These are phyloP conservation scores for Capsicum pubescens DNA, from an alignment of 257 asterid genomes.

Conservation along the genomic window DNA sequence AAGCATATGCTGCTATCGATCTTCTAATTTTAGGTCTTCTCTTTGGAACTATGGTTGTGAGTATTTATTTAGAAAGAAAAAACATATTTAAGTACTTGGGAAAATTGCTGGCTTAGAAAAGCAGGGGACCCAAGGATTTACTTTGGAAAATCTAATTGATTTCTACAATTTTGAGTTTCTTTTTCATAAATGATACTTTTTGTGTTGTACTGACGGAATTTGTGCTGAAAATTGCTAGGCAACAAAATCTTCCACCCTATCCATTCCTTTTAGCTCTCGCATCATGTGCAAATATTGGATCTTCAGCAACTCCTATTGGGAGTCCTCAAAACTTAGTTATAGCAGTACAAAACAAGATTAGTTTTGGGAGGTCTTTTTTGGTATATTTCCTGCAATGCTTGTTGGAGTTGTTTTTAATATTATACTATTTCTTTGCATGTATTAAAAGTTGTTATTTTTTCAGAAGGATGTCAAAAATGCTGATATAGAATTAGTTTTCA, in stretches of 20 bases:
- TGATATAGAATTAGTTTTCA: constrained; percentile 51
- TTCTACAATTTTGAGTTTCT: constrained; percentile 81
- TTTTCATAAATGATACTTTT: constrained; percentile 88
- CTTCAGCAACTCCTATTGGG: constrained; percentile 90
- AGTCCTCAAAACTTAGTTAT: constrained; percentile 93
- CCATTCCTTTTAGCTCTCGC: constrained; percentile 87
- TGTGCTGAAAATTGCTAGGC: constrained; percentile 78
- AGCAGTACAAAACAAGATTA: constrained; percentile 70
- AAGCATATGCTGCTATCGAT: constrained; percentile 89
- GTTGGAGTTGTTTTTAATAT: constrained; percentile 70
- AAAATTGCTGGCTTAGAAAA: constrained; percentile 72
- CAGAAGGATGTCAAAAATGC: constrained; percentile 71
- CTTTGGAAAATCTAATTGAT: constrained; percentile 75
- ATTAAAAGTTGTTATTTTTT: constrained; percentile 72
- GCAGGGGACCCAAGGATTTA: constrained; percentile 79
- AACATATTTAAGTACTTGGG: constrained; percentile 89
- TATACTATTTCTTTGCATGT: constrained; percentile 62
- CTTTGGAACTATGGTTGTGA: constrained; percentile 95
- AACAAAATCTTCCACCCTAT: constrained; percentile 88
- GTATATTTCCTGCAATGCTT: constrained; percentile 77
- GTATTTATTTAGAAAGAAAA: constrained; percentile 82
- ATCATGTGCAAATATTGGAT: constrained; percentile 89
- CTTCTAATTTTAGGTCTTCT: constrained; percentile 88
- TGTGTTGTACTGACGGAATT: constrained; percentile 91
- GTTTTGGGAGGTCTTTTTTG: constrained; percentile 66